A percentile compares a stretch with the other conserved stretches of the same genome.
Evolutionary conservation across 192 early-diverging fungal species (phyloP).

Genomic region (Phlyctochytrium arcticum): DNA sequence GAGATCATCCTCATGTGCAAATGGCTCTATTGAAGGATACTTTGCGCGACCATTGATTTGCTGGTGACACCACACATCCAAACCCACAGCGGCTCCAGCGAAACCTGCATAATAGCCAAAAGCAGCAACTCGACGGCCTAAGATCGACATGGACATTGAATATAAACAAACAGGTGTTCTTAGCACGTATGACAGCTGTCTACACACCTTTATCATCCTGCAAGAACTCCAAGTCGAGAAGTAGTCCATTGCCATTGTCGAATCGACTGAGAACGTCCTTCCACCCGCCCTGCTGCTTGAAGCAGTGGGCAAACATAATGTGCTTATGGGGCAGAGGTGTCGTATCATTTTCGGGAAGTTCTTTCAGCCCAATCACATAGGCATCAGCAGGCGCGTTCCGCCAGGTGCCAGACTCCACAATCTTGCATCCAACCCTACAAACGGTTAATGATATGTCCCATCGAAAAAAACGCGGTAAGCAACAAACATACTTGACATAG

Average conservation of each 20-base stretch:
- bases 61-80: constrained; percentile 78
- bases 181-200: constrained; percentile 34
- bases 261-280: constrained; percentile 83
- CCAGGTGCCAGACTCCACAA: constrained; percentile 81
- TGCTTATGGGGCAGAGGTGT: constrained; percentile 87
- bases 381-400: constrained; percentile 81
- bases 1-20: constrained; percentile 77
- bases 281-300: constrained; percentile 95
- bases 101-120: constrained; percentile 98
- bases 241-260: constrained; percentile 73
- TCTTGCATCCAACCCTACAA: constrained; percentile 67
- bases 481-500: constrained; percentile 65
- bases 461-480: no score
- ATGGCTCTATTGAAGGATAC: constrained; percentile 77
- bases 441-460: neutral
- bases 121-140: constrained; percentile 87
- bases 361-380: constrained; percentile 96
- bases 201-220: constrained; percentile 50
- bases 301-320: constrained; percentile 99
- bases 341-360: constrained; percentile 89
- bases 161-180: no score
- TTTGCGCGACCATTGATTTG: constrained; percentile 29
- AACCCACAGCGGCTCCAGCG: constrained; percentile 86
- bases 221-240: constrained; percentile 95
- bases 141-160: neutral